Evolutionary conservation across 495 filamentous ascomycete genomes (phyloP).

Genomic region (Penicillium arizonense): DNA sequence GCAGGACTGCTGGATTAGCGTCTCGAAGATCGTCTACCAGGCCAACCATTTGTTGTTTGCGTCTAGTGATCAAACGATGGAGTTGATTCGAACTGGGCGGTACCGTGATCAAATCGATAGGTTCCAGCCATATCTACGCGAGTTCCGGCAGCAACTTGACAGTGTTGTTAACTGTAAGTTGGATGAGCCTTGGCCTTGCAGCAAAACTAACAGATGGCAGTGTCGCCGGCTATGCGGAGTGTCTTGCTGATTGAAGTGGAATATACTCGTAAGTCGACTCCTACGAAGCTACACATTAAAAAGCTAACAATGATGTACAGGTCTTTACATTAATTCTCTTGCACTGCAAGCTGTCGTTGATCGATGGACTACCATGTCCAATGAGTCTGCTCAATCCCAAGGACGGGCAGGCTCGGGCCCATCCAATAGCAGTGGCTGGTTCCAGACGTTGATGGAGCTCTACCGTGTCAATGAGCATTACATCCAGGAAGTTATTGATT

Average conservation of each 20-base stretch:
- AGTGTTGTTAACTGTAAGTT: slow-evolving; percentile 54
- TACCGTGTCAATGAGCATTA: slow-evolving; percentile 66
- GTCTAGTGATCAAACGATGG: slow-evolving; percentile 77
- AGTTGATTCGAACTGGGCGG: slow-evolving; percentile 78
- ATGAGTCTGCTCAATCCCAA: slow-evolving; percentile 51
- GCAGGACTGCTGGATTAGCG: slow-evolving; percentile 87
- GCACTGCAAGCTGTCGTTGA: slow-evolving; percentile 94
- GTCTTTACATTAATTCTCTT: slow-evolving; percentile 86
- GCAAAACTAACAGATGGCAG: slow-evolving; percentile 33
- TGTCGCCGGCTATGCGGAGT: slow-evolving; percentile 74
- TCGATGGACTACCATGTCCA: slow-evolving; percentile 72
- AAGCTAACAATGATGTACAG: slow-evolving; percentile 20
- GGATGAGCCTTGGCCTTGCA: not conserved
- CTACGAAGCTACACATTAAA: too few relatives aligned
- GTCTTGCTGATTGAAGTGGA: slow-evolving; percentile 90
- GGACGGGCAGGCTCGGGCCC: slow-evolving; percentile 39
- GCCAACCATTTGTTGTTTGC: slow-evolving; percentile 83
- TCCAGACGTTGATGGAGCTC: slow-evolving; percentile 54
- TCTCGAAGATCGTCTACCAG: slow-evolving; percentile 84
- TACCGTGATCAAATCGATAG: slow-evolving; percentile 79
- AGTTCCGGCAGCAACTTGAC: slow-evolving; percentile 76
- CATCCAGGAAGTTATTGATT: slow-evolving; percentile 84
- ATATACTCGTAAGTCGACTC: slow-evolving; percentile 61
- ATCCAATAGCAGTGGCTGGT: slow-evolving; percentile 38
- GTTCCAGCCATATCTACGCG: slow-evolving; percentile 70